Percentiles rank a stretch among this genome's conserved stretches.
Evolutionary conservation across 2,329 filamentous ascomycete species (phyloP).

Genomic region (Fusarium succisae): DNA sequence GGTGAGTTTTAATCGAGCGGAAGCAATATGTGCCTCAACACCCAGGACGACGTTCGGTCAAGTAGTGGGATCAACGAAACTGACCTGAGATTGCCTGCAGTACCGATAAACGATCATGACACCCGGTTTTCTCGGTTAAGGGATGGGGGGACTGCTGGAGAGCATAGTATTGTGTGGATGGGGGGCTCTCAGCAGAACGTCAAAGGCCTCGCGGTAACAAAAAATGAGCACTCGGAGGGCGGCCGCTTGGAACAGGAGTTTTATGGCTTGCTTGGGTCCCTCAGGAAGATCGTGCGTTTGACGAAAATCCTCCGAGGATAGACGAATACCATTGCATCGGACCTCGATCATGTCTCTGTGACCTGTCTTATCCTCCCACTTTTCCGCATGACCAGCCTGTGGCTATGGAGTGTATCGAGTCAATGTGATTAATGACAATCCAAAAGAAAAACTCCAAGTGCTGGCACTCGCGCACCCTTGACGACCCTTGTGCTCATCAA

Average conservation of each 20-base stretch:
- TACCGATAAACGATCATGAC: conserved; percentile 51
- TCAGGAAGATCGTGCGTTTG: conserved; percentile 54
- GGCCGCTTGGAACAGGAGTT: conserved; percentile 58
- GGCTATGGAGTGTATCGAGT: conserved; percentile 23
- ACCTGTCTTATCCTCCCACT: conserved; percentile 21
- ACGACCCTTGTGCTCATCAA: background rate
- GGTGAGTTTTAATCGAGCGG: conserved; percentile 55
- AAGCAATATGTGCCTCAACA: background rate
- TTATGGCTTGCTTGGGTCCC: conserved; percentile 56
- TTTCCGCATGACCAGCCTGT: conserved; percentile 15
- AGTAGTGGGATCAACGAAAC: conserved; percentile 1
- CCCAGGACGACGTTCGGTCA: background rate
- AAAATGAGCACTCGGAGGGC: conserved; percentile 51
- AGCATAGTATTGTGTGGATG: conserved; percentile 32
- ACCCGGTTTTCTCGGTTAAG: conserved; percentile 41
- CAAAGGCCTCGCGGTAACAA: conserved; percentile 49
- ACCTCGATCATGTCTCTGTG: conserved; percentile 39
- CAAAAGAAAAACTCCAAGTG: conserved; percentile 25
- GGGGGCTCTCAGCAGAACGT: conserved; percentile 41
- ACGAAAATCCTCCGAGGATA: conserved; percentile 55
- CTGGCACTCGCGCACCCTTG: background rate
- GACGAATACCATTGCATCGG: conserved; percentile 56
- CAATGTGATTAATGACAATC: conserved; percentile 32
- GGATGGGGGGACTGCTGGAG: conserved; percentile 29
- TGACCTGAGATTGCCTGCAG: conserved; percentile 39